Evolutionary conservation across 345 rosid species (phyloP).

Genomic region (Citropsis articulata): DNA sequence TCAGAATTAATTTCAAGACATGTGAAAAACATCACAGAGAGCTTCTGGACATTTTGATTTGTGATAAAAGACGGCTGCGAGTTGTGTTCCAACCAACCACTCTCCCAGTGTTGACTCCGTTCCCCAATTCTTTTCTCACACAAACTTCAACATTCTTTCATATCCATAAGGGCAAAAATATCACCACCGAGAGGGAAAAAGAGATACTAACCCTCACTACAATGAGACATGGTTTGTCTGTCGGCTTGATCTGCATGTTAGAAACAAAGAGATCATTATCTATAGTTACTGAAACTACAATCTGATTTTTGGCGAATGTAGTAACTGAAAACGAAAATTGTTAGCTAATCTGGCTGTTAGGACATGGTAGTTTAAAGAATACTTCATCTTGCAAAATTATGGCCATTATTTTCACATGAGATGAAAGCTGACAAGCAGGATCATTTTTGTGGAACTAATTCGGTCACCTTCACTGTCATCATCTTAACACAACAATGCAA

Average conservation of each 20-base stretch:
- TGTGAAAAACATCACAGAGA: background rate
- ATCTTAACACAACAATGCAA: background rate
- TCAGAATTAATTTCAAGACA: background rate
- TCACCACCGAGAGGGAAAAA: background rate
- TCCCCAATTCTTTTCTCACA: background rate
- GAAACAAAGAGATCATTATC: conserved; percentile 22
- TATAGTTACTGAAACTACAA: background rate
- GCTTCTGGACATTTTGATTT: background rate
- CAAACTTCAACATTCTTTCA: background rate
- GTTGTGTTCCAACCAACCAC: background rate
- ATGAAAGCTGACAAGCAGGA: background rate
- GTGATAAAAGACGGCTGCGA: background rate
- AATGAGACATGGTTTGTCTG: conserved; percentile 58
- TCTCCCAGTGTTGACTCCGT: background rate
- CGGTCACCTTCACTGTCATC: background rate
- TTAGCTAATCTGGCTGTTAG: background rate
- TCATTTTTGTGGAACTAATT: background rate
- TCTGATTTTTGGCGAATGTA: background rate
- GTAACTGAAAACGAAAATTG: background rate
- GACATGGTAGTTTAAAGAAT: background rate
- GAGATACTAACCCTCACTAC: conserved; percentile 51
- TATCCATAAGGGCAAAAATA: background rate
- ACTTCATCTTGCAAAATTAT: background rate
- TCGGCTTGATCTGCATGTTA: conserved; percentile 53
- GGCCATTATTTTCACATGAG: background rate